Evolutionary conservation across 2,329 filamentous ascomycete species (phyloP).

Genomic region (Byssochlamys sp.): DNA sequence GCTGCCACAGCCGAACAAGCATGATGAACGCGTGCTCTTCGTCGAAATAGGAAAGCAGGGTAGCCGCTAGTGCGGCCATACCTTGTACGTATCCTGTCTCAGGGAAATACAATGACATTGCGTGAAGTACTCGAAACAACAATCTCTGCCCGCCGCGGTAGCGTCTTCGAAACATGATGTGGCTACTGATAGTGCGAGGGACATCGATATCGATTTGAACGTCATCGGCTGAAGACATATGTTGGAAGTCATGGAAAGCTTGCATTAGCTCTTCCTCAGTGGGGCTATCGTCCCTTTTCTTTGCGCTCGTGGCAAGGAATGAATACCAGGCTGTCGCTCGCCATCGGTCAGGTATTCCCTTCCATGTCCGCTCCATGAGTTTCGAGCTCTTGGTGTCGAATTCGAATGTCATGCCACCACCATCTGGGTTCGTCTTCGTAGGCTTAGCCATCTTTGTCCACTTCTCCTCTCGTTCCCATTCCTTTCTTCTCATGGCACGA

Average conservation of each 20-base stretch:
- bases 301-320: constrained; percentile 71
- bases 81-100: constrained; percentile 93
- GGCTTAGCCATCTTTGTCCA: constrained; percentile 58
- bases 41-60: constrained; percentile 89
- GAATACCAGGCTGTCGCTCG: constrained; percentile 88
- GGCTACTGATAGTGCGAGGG: constrained; percentile 82
- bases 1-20: constrained; percentile 87
- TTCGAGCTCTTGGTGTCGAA: constrained; percentile 79
- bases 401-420: constrained; percentile 58
- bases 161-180: constrained; percentile 91
- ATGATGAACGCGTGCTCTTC: constrained; percentile 92
- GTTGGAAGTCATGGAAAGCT: constrained; percentile 63
- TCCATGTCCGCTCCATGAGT: constrained; percentile 86
- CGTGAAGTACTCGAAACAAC: constrained; percentile 84
- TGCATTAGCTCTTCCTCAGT: constrained; percentile 63
- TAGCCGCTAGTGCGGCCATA: constrained; percentile 89
- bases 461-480: constrained; percentile 54
- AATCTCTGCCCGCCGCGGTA: constrained; percentile 88
- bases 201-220: constrained; percentile 96
- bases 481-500: constrained; percentile 46
- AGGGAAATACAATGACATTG: constrained; percentile 81
- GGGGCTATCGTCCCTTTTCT: constrained; percentile 50
- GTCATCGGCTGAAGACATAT: constrained; percentile 72
- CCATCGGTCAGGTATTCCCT: constrained; percentile 95
- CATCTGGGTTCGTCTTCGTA: constrained; percentile 36